Conservation (phyloP, 768 basidiomycete species). For the Amanita rubescens region DNA sequence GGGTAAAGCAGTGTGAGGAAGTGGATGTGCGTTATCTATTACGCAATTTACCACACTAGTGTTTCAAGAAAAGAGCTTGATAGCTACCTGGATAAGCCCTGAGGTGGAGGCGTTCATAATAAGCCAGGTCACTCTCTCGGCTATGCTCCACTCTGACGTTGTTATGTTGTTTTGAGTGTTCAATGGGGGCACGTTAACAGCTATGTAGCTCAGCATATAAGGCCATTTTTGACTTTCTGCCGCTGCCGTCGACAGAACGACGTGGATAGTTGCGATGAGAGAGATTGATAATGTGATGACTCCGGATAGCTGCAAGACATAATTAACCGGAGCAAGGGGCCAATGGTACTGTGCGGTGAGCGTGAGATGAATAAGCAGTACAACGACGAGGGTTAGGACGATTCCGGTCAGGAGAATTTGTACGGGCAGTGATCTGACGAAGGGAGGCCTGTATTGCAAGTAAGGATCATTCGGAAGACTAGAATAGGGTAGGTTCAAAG, state of each 20-base stretch:
- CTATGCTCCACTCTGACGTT: slow-evolving; percentile 52
- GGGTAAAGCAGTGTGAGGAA: slow-evolving; percentile 95
- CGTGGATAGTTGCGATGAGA: slow-evolving; percentile 67
- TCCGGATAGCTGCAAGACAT: slow-evolving; percentile 79
- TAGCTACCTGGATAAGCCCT: slow-evolving; percentile 72
- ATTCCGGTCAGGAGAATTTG: slow-evolving; percentile 86
- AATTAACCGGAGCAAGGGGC: slow-evolving; percentile 90
- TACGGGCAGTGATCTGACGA: slow-evolving; percentile 83
- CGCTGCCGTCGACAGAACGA: slow-evolving; percentile 56
- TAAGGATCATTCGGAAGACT: slow-evolving; percentile 52
- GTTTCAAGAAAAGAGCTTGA: too few species aligned
- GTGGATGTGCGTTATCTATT: slow-evolving; percentile 92
- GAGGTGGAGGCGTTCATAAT: slow-evolving; percentile 83
- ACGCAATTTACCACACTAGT: background rate
- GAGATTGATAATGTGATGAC: slow-evolving; percentile 75
- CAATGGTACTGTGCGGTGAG: slow-evolving; percentile 97
- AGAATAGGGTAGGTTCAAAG: too few species aligned
- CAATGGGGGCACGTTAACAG: slow-evolving; percentile 66
- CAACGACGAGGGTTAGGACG: slow-evolving; percentile 73
- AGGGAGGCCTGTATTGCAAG: slow-evolving; percentile 67
- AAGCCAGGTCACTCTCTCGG: slow-evolving; percentile 72
- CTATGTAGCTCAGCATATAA: slow-evolving; percentile 92
- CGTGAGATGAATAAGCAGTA: slow-evolving; percentile 85
- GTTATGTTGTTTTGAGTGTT: slow-evolving; percentile 19
- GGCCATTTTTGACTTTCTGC: slow-evolving; percentile 76